Evolutionary conservation across 805 yeast genomes (phyloP).

Genomic region (Candida silvicultrix): DNA sequence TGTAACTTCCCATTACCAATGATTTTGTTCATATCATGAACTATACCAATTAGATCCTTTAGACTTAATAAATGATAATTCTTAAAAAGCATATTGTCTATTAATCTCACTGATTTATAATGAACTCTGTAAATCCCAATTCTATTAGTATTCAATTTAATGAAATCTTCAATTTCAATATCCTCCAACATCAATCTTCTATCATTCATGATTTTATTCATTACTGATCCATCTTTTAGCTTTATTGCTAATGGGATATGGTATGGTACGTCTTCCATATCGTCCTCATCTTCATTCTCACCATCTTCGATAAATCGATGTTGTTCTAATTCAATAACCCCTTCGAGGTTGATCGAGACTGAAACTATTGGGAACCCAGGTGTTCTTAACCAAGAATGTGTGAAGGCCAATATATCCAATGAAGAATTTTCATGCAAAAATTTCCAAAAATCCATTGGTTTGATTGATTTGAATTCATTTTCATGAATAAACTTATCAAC

Average conservation of each 20-base stretch:
- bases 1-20: conserved; percentile 25
- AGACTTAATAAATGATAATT: conserved; percentile 17
- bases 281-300: conserved; percentile 13
- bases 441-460: conserved; percentile 50
- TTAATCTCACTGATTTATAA: conserved; percentile 29
- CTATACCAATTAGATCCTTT: conserved; percentile 23
- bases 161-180: conserved; percentile 22
- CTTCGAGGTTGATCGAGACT: conserved; percentile 25
- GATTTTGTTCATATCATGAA: conserved; percentile 27
- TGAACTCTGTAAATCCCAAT: conserved; percentile 43
- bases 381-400: conserved; percentile 53
- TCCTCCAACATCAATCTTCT: conserved; percentile 23
- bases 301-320: conserved; percentile 25
- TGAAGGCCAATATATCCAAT: conserved; percentile 42
- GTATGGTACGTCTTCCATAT: conserved; percentile 50
- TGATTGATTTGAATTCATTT: conserved; percentile 33
- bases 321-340: conserved; percentile 31
- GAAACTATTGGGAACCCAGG: conserved; percentile 54
- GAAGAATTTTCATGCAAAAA: conserved; percentile 27
- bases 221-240: conserved; percentile 27
- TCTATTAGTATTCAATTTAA: conserved; percentile 38
- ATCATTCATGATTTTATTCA: conserved; percentile 38
- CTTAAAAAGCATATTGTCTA: conserved; percentile 20
- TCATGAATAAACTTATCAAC: conserved; percentile 32
- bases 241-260: conserved; percentile 53